Base-by-base conservation (phyloP, 1,139 yeast species). In the Debaryomyces sp. region DNA sequence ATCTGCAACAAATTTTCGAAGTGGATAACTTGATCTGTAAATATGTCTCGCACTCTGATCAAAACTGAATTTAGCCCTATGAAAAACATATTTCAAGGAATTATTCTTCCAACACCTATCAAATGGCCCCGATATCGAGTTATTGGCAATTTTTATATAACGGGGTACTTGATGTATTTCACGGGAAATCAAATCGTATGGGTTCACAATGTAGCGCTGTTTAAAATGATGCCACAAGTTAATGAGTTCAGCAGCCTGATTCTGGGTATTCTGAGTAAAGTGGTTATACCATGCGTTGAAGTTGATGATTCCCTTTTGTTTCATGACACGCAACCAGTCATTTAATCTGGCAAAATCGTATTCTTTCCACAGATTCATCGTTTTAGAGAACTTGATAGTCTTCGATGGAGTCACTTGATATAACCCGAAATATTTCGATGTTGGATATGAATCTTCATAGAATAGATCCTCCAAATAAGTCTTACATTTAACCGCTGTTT, bases 391-490 rank as follows among this genome's bases (percentile, higher is more conserved):
- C 15, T 23, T 30, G 27, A 41, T 29, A 2, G 34, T 29, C 13
- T 41, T 41, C n/a, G 43, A 30, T 3, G 43, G 43, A 7, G 43
- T 6, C 6, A 30, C 26, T 21, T 21, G 35, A 30, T 30, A 48
- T 13, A 48, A 42, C 1, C 48, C 45, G 18, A 45, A 42, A 15
- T 26, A 39, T 32, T 39, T 27, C n/a, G 35, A 24, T 15, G 34
- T 32, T 5, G 45, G 39, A 9, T 45, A 40, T 21, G 45, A 42
- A 5, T 32, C 43, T 15, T 48, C 51, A 36, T 48, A 48, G 6
- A 48, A 32, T 26, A 45, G 15, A n/a, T 40, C 43, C 10, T 45
- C 49, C 45, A 43, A 41, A 22, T 40, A 40, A 12, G 27, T 10
- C 10, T 32, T 41, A 23, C 30, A 41, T 13, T 18, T 30, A 21